phyloP scores from a whole-genome alignment of 768 basidiomycete species.

The Tephrocybe sp. region DNA sequence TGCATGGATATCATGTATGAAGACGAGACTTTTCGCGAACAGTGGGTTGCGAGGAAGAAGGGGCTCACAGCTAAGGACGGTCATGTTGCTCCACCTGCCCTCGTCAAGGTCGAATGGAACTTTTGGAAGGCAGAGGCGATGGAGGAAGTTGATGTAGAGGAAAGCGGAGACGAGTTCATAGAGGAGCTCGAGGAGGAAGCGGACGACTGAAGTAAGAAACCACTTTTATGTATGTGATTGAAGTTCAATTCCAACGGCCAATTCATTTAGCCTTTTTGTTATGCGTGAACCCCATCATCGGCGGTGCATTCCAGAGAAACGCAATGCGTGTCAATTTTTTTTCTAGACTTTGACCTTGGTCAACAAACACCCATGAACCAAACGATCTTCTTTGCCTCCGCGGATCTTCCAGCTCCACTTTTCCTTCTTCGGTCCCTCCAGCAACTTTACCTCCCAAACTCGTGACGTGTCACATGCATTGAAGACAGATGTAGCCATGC shows the following conservation, averaged over 20 bases:
- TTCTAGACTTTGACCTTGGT: too few relatives aligned
- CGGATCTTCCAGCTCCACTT: background rate
- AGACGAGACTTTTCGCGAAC: constrained; percentile 25
- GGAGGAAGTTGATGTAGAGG: constrained; percentile 16
- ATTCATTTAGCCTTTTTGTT: too few relatives aligned
- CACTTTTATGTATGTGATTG: background rate
- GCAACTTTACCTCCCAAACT: background rate
- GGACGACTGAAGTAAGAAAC: background rate
- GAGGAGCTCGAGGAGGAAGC: background rate
- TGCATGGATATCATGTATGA: constrained; percentile 35
- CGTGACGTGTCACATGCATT: constrained; percentile 7
- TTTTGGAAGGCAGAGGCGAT: constrained; percentile 21
- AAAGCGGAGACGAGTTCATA: constrained; percentile 12
- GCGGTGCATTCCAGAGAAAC: too few relatives aligned
- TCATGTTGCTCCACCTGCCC: constrained; percentile 25
- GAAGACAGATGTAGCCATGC: background rate
- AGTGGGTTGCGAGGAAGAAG: constrained; percentile 29
- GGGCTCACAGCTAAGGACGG: constrained; percentile 14
- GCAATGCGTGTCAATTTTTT: too few relatives aligned
- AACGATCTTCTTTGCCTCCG: background rate
- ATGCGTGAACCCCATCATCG: too few relatives aligned
- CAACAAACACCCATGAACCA: background rate
- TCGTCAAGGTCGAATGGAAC: constrained; percentile 28
- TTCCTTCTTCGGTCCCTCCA: background rate
- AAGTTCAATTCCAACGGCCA: too few relatives aligned